phyloP scores from a whole-genome alignment of 108 stramenopile species.

The Nitzschia sp. region DNA sequence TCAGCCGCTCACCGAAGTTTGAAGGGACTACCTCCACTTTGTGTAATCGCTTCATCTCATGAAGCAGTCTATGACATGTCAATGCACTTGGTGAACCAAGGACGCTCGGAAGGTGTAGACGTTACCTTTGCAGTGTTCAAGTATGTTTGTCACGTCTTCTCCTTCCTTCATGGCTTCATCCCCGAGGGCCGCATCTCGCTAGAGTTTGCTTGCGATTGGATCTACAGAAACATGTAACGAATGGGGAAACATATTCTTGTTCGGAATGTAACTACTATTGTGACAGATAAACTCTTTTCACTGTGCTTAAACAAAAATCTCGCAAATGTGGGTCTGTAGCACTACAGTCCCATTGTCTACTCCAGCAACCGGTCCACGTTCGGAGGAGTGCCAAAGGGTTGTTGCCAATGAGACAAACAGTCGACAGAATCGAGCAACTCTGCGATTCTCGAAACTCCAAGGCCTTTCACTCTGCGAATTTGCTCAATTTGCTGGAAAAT shows the following conservation, averaged over 20 bases:
- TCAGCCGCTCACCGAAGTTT: slow-evolving; percentile 66
- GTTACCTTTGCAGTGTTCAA: slow-evolving; percentile 76
- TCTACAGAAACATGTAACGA: slow-evolving; percentile 27
- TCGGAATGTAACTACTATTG: not conserved
- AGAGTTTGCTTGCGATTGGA: slow-evolving; percentile 71
- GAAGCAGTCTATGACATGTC: slow-evolving; percentile 78
- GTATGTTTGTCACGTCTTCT: slow-evolving; percentile 80
- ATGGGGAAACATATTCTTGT: not conserved
- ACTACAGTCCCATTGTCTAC: too few relatives aligned
- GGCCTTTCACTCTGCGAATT: slow-evolving; percentile 23
- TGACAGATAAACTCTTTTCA: not conserved
- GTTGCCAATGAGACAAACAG: not conserved
- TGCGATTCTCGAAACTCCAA: not conserved
- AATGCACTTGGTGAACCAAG: slow-evolving; percentile 55
- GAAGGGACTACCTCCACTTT: slow-evolving; percentile 68
- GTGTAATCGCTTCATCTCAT: slow-evolving; percentile 72
- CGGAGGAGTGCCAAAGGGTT: not conserved
- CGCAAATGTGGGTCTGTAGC: too few relatives aligned
- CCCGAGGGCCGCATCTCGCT: slow-evolving; percentile 66
- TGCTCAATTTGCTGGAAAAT: slow-evolving; percentile 67
- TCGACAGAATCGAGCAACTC: not conserved
- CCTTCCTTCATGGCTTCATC: slow-evolving; percentile 57
- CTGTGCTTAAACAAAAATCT: too few relatives aligned
- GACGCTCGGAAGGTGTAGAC: slow-evolving; percentile 49
- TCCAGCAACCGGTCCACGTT: too few relatives aligned